Evolutionary conservation across 2,329 filamentous ascomycete genomes (phyloP).

Genomic region (Aspergillus spinulosporus): DNA sequence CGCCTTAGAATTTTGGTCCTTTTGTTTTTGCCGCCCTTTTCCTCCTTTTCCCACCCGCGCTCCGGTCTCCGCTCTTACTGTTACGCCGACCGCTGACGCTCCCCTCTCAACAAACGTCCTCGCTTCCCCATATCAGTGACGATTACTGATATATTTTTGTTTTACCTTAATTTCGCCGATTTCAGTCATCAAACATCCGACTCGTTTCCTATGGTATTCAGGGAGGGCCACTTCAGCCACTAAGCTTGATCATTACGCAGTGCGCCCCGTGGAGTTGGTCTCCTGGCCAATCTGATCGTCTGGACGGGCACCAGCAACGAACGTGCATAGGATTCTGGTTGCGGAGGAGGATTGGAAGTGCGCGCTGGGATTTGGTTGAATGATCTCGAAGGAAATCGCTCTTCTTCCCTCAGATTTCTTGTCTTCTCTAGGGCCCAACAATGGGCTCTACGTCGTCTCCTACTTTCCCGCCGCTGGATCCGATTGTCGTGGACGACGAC

Average conservation of each 20-base stretch:
- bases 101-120: conserved; percentile 16
- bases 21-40: conserved; percentile 14
- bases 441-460: conserved; percentile 44
- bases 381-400: conserved; percentile 12
- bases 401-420: conserved; percentile 13
- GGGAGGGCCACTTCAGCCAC: conserved; percentile 13
- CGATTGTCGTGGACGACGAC: conserved; percentile 45
- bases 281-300: conserved; percentile 11
- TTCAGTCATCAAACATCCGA: background rate
- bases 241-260: conserved; percentile 1
- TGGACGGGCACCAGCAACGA: conserved; percentile 1
- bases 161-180: background rate
- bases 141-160: conserved; percentile 3
- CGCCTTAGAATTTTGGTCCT: conserved; percentile 13
- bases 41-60: conserved; percentile 20
- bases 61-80: conserved; percentile 17
- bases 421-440: conserved; percentile 22
- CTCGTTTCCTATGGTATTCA: conserved; percentile 10
- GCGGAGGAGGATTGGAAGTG: background rate
- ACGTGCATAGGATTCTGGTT: background rate
- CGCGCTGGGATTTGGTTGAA: conserved; percentile 8
- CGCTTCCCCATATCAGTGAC: conserved; percentile 5
- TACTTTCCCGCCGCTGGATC: conserved; percentile 40
- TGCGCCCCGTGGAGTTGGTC: conserved; percentile 13
- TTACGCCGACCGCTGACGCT: conserved; percentile 15